These are phyloP conservation scores for Botrytis paeoniae DNA, from an alignment of 2,329 filamentous ascomycete species.

Conservation along the genomic window DNA sequence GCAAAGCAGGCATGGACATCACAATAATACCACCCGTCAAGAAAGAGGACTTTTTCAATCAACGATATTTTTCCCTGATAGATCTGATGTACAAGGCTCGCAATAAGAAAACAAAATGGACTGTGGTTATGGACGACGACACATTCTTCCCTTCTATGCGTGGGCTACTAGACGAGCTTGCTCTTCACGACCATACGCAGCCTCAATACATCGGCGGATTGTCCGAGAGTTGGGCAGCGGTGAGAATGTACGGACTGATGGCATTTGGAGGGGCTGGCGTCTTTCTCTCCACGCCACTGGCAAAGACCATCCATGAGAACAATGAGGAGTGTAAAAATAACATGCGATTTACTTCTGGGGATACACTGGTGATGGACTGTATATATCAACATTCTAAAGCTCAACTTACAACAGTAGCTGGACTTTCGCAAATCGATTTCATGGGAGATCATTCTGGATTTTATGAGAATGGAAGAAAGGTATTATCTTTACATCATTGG, in stretches of 20 bases:
- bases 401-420: slow-evolving; percentile 32
- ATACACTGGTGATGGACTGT: slow-evolving; percentile 37
- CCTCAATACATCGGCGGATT: slow-evolving; percentile 35
- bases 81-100: slow-evolving; percentile 42
- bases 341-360: slow-evolving; percentile 33
- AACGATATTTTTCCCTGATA: slow-evolving; percentile 47
- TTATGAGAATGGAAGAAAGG: slow-evolving; percentile 35
- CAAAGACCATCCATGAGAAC: slow-evolving; percentile 30
- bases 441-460: slow-evolving; percentile 36
- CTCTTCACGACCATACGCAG: slow-evolving; percentile 31
- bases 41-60: slow-evolving; percentile 30
- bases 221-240: slow-evolving; percentile 36
- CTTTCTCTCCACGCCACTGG: slow-evolving; percentile 33
- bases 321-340: slow-evolving; percentile 32
- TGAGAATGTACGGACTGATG: slow-evolving; percentile 38
- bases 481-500: slow-evolving; percentile 37
- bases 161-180: slow-evolving; percentile 37
- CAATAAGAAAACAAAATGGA: slow-evolving; percentile 40
- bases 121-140: slow-evolving; percentile 36
- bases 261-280: slow-evolving; percentile 37
- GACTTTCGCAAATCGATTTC: slow-evolving; percentile 37
- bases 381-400: slow-evolving; percentile 30
- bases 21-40: slow-evolving; percentile 33
- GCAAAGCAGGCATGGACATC: slow-evolving; percentile 31
- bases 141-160: slow-evolving; percentile 37